These are phyloP conservation scores for Moelleriella libera DNA, from an alignment of 2,329 filamentous ascomycete species.

Conservation along the genomic window DNA sequence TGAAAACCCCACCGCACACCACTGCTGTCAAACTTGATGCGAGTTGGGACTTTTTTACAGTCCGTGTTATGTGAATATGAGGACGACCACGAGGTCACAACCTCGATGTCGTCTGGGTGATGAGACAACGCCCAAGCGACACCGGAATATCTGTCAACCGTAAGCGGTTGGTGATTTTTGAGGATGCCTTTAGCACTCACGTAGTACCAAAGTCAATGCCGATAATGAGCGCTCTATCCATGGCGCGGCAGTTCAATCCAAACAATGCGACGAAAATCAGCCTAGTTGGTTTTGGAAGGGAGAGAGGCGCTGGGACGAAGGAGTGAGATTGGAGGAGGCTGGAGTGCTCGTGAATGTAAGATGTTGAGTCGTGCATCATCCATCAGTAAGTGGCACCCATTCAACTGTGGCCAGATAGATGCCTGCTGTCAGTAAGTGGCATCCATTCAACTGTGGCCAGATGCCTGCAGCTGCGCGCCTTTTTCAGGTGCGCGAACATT, in stretches of 20 bases:
- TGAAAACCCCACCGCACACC: slow-evolving; percentile 17
- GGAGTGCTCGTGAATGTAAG: no score
- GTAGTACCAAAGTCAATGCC: slow-evolving; percentile 34
- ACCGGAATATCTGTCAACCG: slow-evolving; percentile 19
- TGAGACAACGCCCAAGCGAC: slow-evolving; percentile 21
- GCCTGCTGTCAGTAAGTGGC: no score
- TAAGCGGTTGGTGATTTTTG: background rate
- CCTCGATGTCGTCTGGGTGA: slow-evolving; percentile 12
- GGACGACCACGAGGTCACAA: slow-evolving; percentile 17
- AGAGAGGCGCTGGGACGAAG: no score
- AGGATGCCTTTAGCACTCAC: slow-evolving; percentile 9
- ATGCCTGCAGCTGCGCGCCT: no score
- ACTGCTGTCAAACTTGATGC: slow-evolving; percentile 8
- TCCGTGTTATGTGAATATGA: slow-evolving; percentile 11
- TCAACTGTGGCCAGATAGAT: no score
- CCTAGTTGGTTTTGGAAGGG: no score
- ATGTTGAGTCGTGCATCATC: no score
- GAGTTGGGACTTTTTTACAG: slow-evolving; percentile 16
- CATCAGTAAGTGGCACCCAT: no score
- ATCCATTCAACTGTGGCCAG: no score
- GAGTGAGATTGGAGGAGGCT: no score
- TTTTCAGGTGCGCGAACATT: no score
- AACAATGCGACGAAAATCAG: no score
- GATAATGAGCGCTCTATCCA: slow-evolving; percentile 14
- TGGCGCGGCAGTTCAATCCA: background rate